These are phyloP conservation scores for Maudiozyma turicensis DNA, from an alignment of 805 yeast species.

Conservation along the genomic window DNA sequence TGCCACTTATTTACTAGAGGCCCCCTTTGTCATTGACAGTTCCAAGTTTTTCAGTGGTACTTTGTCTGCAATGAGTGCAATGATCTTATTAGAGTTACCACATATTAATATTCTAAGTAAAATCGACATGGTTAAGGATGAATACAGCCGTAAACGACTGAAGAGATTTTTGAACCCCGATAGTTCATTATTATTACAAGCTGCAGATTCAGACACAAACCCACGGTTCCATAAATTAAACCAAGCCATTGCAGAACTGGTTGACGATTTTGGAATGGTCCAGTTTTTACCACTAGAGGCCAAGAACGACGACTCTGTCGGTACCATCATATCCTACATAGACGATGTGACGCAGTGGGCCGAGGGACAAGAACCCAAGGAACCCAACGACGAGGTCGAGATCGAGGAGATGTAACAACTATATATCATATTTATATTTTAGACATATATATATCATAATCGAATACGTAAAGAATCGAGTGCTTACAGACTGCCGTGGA, in stretches of 20 bases:
- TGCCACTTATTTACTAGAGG: slow-evolving; percentile 86
- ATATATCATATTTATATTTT: not conserved
- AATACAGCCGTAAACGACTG: slow-evolving; percentile 62
- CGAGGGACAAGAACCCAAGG: slow-evolving; percentile 93
- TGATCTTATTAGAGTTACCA: slow-evolving; percentile 90
- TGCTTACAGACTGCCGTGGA: too few species aligned
- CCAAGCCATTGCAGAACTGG: slow-evolving; percentile 74
- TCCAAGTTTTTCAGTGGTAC: slow-evolving; percentile 95
- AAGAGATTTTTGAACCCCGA: slow-evolving; percentile 88
- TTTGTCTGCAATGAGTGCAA: slow-evolving; percentile 93
- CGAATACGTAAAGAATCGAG: too few species aligned
- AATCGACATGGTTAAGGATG: slow-evolving; percentile 75
- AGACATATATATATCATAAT: too few species aligned
- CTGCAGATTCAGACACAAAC: slow-evolving; percentile 35
- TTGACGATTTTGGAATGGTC: slow-evolving; percentile 98
- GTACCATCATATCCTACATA: slow-evolving; percentile 77
- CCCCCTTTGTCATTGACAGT: slow-evolving; percentile 84
- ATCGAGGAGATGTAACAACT: slow-evolving; percentile 38
- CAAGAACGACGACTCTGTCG: slow-evolving; percentile 63
- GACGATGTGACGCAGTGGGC: slow-evolving; percentile 98
- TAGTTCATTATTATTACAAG: slow-evolving; percentile 57
- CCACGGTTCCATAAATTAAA: slow-evolving; percentile 65
- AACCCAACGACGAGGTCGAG: slow-evolving; percentile 71
- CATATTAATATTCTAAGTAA: slow-evolving; percentile 87
- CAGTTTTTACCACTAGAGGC: slow-evolving; percentile 88